Evolutionary conservation across 2,329 filamentous ascomycete species (phyloP).

Genomic region (Furcasterigmium furcatum): DNA sequence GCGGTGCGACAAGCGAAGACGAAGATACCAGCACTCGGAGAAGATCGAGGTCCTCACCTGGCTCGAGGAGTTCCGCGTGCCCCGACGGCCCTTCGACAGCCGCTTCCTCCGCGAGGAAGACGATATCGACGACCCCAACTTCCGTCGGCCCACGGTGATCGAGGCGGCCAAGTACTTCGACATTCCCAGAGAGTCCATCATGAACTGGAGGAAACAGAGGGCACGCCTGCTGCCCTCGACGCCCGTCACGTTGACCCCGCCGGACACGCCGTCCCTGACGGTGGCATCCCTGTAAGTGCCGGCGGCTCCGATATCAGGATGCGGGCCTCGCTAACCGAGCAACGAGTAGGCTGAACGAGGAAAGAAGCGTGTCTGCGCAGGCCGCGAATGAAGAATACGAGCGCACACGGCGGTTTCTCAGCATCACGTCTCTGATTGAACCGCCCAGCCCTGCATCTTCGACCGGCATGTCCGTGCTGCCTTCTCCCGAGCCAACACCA

Average conservation of each 20-base stretch:
- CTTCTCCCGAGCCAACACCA: neutral
- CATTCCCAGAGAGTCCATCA: neutral
- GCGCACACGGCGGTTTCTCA: neutral
- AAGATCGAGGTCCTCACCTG: neutral
- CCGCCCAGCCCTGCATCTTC: too few relatives aligned
- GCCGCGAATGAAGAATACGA: neutral
- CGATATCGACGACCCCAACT: neutral
- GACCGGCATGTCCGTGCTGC: too few relatives aligned
- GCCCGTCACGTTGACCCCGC: neutral
- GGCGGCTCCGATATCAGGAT: too few relatives aligned
- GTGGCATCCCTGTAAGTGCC: constrained; percentile 18
- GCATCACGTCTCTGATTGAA: neutral
- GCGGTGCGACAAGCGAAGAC: neutral
- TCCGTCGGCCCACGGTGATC: neutral
- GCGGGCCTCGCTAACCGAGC: too few relatives aligned
- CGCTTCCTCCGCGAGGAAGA: neutral
- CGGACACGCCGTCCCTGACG: too few relatives aligned
- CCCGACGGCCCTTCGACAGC: neutral
- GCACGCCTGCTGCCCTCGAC: neutral
- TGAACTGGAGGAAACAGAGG: neutral
- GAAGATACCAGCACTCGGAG: neutral
- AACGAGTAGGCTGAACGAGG: constrained; percentile 16
- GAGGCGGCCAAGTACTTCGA: neutral
- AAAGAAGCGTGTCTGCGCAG: constrained; percentile 14
- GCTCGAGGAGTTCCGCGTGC: neutral